Base-by-base conservation (phyloP, 805 yeast genomes). In the Lipomyces lipofer region DNA sequence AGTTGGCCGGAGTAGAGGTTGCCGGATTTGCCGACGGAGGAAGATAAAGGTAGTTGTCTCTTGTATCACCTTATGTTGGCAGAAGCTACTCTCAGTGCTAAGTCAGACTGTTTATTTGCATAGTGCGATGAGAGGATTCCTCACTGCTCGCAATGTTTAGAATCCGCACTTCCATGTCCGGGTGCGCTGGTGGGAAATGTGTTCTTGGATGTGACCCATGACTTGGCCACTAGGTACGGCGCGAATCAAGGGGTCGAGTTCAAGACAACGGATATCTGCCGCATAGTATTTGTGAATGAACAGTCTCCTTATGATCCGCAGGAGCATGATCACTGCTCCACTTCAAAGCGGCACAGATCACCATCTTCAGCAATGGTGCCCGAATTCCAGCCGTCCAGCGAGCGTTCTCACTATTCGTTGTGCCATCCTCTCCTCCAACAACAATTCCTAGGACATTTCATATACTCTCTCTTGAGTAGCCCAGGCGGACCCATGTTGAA, bases 1-100 rank as follows among this genome's bases (percentile, higher is more conserved):
- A 35, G 40, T 35, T 35, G 40, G 40, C 22, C 40, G 40, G 22
- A 35, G 40, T 35, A 15, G 40, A 35, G 40, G 40, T 35, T 35
- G 40, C 22, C 9, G 22, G 24, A 35, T 13, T 35, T 35, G 40
- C 40, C 40, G 40, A 7, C 1, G 22, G 40, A 1, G 40, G 40
- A 35, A 35, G 40, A 35, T 35, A 35, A 35, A 35, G 40, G 40
- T 35, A 35, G 21, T n/a, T n/a, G n/a, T n/a, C n/a, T n/a, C n/a
- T n/a, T n/a, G n/a, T 35, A 15, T 35, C 22, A 15, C 21, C 1
- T 7, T 35, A 15, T 35, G 22, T 35, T 35, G 36, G 36, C 19
- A 35, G 21, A 35, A 35, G 40, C 40, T 35, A 35, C 22, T 17
- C 6, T 35, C 22, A 1, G 40, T 15, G 40, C 40, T 35, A 35